Base-by-base conservation (phyloP, 2,329 filamentous ascomycete genomes). In the Alternaria arborescens region DNA sequence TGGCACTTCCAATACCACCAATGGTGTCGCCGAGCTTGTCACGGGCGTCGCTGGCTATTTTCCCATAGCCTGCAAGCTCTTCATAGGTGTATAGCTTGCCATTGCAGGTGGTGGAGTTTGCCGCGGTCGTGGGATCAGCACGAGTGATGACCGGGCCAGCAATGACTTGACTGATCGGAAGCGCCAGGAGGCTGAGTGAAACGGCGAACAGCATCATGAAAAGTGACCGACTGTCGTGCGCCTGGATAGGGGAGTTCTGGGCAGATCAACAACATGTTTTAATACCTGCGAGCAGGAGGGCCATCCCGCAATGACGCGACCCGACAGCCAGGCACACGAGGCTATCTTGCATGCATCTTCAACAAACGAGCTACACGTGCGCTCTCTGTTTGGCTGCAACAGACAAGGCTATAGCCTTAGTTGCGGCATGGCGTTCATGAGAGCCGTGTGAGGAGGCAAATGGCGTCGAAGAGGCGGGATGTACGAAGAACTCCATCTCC, bases 21-120 rank as follows among this genome's bases (percentile, higher is more conserved):
- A 92, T 80, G 0, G 89, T 92, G 71, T 92, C 90, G 30, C 88
- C 88, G 66, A 85, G 89, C 71, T 89, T 88, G 78, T 92, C 90
- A 32, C 83, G 80, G 3, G 84, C 83, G 69, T 88, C 82, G 32
- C 82, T 82, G 0, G 85, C 78, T 3, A 92, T 77, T 56, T 82
- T 84, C 5, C 90, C 90, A 71, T 88, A 92, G 10, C 90, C 90
- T 5, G 87, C 88, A 10, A 93, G 84, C 58, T 85, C 82, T 53
- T 89, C 80, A 73, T 92, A 92, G n/a, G 85, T 82, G 70, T 90
- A 92, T 0, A 78, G 82, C 62, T 87, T 83, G 51, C 86, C 86
- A 66, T 86, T 87, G 76, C 89, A 91, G 14, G 78, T 84, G 7
- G 86, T 76, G 40, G 67, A 54, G 42, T 72, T 76, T 26, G 73